Base-by-base conservation (phyloP, 768 basidiomycete species). In the Dentipellis sp. region DNA sequence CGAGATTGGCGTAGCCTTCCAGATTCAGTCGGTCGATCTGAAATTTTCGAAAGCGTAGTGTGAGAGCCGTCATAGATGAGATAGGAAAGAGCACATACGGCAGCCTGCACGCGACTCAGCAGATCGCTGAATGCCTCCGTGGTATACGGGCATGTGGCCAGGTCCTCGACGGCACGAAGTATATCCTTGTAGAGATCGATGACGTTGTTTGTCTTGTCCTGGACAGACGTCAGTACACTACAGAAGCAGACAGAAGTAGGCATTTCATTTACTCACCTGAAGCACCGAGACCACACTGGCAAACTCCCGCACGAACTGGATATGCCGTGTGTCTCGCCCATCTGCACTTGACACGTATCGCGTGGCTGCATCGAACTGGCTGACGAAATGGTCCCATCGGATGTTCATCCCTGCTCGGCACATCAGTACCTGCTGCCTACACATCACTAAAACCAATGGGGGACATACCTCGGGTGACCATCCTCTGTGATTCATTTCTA, bases 321-420 rank as follows among this genome's bases (percentile, higher is more conserved):
- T 84, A 66, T 97, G 95, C 58, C 91, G 78, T 65, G 86, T 93
- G 65, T 97, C 94, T 39, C 77, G 77, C 11, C 82, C 86, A 62
- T 93, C 91, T n/a, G 83, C 75, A 49, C 78, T 75, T 0, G 86
- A 75, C 7, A 88, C 78, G 66, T 85, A 91, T 57, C 91, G 78
- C 14, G 42, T 45, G 14, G 83, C 78, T 4, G 86, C 81, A 62
- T 95, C 94, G 66, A 92, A 98, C 54, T 94, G 89, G 65, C 90
- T 95, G 63, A 97, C 88, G 64, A 97, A 94, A 71, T 92, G 81
- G 67, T 98, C 97, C 97, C 97, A 99, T 22, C 90, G 86, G 56
- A 95, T 90, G 64, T 80, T 82, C 88, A 99, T 95, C 23, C 95
- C 94, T 95, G 48, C 14, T 52, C 17, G 23, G 4, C 17, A 29